Conservation (phyloP, 768 basidiomycete species). For the Candolleomyces efflorescens region DNA sequence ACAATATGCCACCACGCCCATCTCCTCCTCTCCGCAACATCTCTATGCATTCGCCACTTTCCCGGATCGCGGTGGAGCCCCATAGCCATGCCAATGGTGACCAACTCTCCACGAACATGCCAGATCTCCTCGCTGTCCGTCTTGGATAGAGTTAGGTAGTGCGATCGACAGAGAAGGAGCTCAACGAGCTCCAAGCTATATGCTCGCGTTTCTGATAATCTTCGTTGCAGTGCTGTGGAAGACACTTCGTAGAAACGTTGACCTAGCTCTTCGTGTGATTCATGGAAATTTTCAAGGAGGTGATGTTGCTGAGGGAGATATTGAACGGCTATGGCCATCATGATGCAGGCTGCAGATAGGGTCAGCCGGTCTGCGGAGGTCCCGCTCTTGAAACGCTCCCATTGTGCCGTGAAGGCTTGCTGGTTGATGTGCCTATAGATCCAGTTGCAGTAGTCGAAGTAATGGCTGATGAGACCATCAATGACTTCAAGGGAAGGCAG, state of each 20-base stretch:
- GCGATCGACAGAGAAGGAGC: slow-evolving; percentile 61
- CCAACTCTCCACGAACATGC: slow-evolving; percentile 67
- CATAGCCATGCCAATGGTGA: slow-evolving; percentile 76
- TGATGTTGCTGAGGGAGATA: slow-evolving; percentile 67
- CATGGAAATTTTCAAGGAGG: slow-evolving; percentile 49
- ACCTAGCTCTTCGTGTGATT: slow-evolving; percentile 54
- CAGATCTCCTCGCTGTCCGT: slow-evolving; percentile 80
- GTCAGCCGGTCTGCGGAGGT: slow-evolving; percentile 60
- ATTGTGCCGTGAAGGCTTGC: slow-evolving; percentile 53
- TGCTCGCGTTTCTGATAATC: slow-evolving; percentile 52
- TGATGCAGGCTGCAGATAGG: slow-evolving; percentile 67
- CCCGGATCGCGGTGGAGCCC: slow-evolving; percentile 85
- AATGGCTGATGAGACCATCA: slow-evolving; percentile 69
- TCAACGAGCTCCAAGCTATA: slow-evolving; percentile 76
- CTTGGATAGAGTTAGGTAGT: slow-evolving; percentile 71
- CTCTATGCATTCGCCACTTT: slow-evolving; percentile 66
- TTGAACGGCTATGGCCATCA: slow-evolving; percentile 70
- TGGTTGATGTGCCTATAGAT: slow-evolving; percentile 78
- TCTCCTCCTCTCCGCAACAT: slow-evolving; percentile 69
- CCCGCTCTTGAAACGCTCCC: slow-evolving; percentile 73
- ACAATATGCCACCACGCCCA: slow-evolving; percentile 94
- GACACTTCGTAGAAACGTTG: slow-evolving; percentile 68
- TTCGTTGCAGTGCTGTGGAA: slow-evolving; percentile 56
- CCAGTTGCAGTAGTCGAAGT: slow-evolving; percentile 89
- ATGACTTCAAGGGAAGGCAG: slow-evolving; percentile 66